Evolutionary conservation across 805 yeast genomes (phyloP).

Genomic region (Zygoascus biomembranicola): DNA sequence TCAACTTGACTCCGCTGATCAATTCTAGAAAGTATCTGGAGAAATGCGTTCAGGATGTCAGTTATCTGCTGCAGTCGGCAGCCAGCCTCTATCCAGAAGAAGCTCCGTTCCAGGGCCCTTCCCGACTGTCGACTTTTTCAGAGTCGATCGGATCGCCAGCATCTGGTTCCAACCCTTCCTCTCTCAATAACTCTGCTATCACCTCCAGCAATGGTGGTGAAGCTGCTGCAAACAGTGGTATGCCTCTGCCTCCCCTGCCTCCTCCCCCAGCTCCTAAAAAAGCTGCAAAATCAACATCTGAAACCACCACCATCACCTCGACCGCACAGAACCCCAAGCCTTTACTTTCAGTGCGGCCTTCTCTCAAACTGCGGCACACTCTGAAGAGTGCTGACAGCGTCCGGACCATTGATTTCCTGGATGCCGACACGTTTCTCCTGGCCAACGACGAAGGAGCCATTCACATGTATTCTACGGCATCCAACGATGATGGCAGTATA

Average conservation of each 20-base stretch:
- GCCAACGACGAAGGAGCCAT: not conserved
- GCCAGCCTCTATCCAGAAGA: constrained; percentile 13
- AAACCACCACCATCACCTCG: not conserved
- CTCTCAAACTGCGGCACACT: not conserved
- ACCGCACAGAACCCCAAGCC: not conserved
- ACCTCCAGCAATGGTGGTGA: not conserved
- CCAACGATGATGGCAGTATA: not conserved
- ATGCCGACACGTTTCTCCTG: not conserved
- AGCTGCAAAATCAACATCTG: not conserved
- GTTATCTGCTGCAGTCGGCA: constrained; percentile 24
- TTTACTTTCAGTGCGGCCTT: not conserved
- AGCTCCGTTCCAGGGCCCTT: not conserved
- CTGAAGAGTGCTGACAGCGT: not conserved
- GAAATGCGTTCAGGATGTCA: constrained; percentile 30
- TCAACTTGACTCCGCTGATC: constrained; percentile 19
- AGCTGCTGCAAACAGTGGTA: not conserved
- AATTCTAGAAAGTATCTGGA: constrained; percentile 26
- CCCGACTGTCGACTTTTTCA: not conserved
- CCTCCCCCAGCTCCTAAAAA: constrained; percentile 2
- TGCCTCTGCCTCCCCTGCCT: constrained; percentile 5
- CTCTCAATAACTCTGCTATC: constrained; percentile 3
- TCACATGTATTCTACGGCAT: not conserved
- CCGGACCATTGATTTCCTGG: not conserved
- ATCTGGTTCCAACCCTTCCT: constrained; percentile 6
- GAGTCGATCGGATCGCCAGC: not conserved